phyloP scores from a whole-genome alignment of 345 rosid species.

The Geranium rotundifolium region DNA sequence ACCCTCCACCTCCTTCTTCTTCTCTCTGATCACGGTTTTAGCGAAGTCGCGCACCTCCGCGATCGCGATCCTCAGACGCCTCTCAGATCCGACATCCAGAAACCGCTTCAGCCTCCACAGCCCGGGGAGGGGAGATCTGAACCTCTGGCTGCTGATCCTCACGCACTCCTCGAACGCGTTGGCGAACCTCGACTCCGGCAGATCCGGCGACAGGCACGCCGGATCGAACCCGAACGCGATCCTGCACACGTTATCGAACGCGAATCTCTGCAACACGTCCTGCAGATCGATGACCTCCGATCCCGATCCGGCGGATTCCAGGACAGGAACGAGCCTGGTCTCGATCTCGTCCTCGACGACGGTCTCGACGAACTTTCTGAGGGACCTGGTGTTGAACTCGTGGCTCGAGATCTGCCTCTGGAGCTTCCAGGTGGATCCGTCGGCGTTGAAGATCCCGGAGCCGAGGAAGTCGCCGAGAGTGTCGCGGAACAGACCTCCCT shows the following conservation, averaged over 20 bases:
- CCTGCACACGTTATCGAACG: constrained; percentile 62
- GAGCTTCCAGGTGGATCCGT: constrained; percentile 55
- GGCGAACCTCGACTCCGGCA: constrained; percentile 28
- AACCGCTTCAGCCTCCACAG: constrained; percentile 39
- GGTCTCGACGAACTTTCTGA: constrained; percentile 46
- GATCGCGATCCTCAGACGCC: constrained; percentile 21
- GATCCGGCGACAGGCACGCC: constrained; percentile 32
- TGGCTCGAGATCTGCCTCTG: constrained; percentile 70
- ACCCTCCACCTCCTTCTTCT: constrained; percentile 26
- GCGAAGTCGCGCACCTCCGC: constrained; percentile 39
- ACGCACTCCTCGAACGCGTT: constrained; percentile 38
- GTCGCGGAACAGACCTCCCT: constrained; percentile 23
- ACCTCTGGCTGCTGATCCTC: constrained; percentile 25
- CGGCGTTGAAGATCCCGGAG: constrained; percentile 53
- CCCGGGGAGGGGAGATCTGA: constrained; percentile 14
- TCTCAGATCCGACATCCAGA: constrained; percentile 40
- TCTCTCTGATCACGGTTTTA: constrained; percentile 30
- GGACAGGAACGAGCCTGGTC: constrained; percentile 43
- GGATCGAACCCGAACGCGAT: constrained; percentile 68
- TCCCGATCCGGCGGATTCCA: constrained; percentile 25
- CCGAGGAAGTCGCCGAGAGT: constrained; percentile 53
- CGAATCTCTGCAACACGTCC: constrained; percentile 51
- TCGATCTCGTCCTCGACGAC: constrained; percentile 47
- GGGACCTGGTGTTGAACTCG: constrained; percentile 63
- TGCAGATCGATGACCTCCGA: constrained; percentile 22